These are phyloP conservation scores for Ephemerocybe angulata DNA, from an alignment of 768 basidiomycete species.

Conservation along the genomic window DNA sequence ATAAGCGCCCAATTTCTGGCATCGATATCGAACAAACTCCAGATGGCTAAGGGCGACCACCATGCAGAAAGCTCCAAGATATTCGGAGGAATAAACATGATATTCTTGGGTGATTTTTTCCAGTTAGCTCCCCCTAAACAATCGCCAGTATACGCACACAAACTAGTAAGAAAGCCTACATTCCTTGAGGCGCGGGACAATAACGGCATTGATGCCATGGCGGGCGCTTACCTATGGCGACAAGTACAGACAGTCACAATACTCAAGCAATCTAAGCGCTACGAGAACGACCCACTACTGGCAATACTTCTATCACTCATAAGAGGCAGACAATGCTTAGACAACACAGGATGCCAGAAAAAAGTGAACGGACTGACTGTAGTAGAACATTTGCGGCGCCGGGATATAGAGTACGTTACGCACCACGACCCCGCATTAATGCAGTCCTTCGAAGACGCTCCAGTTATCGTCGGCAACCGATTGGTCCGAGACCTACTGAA, in stretches of 20 bases:
- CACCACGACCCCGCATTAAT: neutral
- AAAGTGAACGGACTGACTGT: neutral
- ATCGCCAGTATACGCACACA: slow-evolving; percentile 4
- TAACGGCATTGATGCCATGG: slow-evolving; percentile 2
- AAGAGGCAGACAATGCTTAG: neutral
- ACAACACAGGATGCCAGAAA: neutral
- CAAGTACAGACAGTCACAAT: slow-evolving; percentile 8
- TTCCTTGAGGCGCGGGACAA: slow-evolving; percentile 6
- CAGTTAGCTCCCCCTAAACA: slow-evolving; percentile 13
- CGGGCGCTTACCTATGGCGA: slow-evolving; percentile 13
- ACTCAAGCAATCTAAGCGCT: slow-evolving; percentile 6
- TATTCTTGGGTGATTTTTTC: slow-evolving; percentile 14
- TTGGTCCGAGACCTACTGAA: neutral
- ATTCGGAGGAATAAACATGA: slow-evolving; percentile 14
- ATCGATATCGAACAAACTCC: slow-evolving; percentile 2
- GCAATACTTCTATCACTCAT: slow-evolving; percentile 5
- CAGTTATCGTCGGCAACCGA: neutral
- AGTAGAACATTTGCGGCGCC: neutral
- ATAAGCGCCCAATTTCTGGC: slow-evolving; percentile 7
- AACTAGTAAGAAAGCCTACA: slow-evolving; percentile 6
- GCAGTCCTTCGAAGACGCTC: neutral
- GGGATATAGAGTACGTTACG: neutral
- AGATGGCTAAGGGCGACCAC: slow-evolving; percentile 9
- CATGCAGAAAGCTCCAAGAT: neutral
- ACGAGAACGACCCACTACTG: slow-evolving; percentile 4